Evolutionary conservation across 441 rosid genomes (phyloP), one percentile per base, ranked within the genome.

Genomic region (Brassica hybrid): DNA sequence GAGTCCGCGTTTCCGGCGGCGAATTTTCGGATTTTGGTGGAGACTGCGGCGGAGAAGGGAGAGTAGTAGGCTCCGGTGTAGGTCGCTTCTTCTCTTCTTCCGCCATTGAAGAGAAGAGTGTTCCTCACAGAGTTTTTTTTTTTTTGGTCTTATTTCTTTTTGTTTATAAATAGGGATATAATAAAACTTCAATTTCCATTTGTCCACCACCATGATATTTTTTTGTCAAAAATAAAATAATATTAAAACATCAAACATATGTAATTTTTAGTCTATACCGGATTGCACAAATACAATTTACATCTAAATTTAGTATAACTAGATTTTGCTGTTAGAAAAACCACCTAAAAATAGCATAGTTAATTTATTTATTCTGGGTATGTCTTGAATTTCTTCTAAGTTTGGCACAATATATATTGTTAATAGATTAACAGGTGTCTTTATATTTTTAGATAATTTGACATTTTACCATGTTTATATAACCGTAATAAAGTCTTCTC

Each of bases 31-130:
- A 65, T 23, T 67, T 80, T 1, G 65, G 2, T 10, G 69, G 59
- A 56, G 71, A 25, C 56, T 41, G 32, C 60, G 64, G 70, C 54
- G 56, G 75, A 43, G 77, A 67, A 69, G 75, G 56, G 63, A 38
- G 70, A 67, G 65, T 64, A 67, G 65, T 64, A 67, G 63, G 65
- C 36, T 72, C 73, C 41, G 74, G 69, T 72, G 76, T 12, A 76
- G 76, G 14, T 68, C 14, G 79, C 17, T 71, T 67, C 17, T 71
- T 67, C 65, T 74, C 83, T 32, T 81, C 82, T 71, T 79, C 80
- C 61, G 78, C 82, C 86, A 81, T 84, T 36, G 63, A 67, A 80
- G 48, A 13, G 48, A 13, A 64, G 62, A 63, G 62, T 25, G 57
- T 76, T 16, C 7, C 8, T 50, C 56, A 0, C 52, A 3, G 7